Evolutionary conservation across 768 basidiomycete genomes (phyloP).

Genomic region (Termitomyces bulborhizus): DNA sequence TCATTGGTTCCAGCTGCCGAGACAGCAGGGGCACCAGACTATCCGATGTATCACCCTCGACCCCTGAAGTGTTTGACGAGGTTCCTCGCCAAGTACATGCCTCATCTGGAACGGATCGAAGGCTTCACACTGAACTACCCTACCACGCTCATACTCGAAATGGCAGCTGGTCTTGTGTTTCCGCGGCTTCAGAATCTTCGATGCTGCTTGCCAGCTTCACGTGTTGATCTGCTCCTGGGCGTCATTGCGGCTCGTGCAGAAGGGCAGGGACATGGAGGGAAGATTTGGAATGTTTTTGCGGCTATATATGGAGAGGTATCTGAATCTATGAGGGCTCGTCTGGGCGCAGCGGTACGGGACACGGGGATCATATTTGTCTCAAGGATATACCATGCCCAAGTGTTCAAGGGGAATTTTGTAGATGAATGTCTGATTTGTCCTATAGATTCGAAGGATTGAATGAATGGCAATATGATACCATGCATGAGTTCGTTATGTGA

Average conservation of each 20-base stretch:
- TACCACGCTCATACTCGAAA: neutral
- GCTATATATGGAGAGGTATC: neutral
- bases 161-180: neutral
- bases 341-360: neutral
- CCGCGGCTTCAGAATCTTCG: neutral
- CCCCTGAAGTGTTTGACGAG: neutral
- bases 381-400: too few relatives aligned
- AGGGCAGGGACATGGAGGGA: neutral
- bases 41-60: neutral
- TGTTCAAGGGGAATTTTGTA: too few relatives aligned
- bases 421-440: too few relatives aligned
- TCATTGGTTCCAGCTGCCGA: neutral
- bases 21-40: neutral
- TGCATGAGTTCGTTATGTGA: too few relatives aligned
- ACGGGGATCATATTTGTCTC: neutral
- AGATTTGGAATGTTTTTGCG: neutral
- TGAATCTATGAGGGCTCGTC: neutral
- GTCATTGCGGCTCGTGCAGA: neutral
- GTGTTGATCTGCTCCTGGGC: neutral
- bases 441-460: too few relatives aligned
- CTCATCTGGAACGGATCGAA: neutral
- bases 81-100: neutral
- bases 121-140: neutral
- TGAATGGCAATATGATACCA: too few relatives aligned
- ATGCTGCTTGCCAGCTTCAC: neutral